phyloP scores from a whole-genome alignment of 176 grass and related monocot genomes.

The Eleusine coracana region DNA sequence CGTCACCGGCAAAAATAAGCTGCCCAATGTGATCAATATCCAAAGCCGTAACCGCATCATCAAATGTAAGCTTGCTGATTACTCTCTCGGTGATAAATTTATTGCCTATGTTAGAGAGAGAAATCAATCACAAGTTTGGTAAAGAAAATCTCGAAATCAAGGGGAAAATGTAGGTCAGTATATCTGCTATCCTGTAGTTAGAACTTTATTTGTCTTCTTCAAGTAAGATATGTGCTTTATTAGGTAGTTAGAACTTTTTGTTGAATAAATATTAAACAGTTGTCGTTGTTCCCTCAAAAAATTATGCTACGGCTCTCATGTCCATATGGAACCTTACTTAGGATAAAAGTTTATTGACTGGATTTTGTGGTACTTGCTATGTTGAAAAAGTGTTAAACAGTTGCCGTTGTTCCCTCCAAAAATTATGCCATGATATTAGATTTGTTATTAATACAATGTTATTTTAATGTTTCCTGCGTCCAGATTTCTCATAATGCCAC shows the following conservation, averaged over 20 bases:
- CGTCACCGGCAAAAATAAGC: slow-evolving; percentile 90
- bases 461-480: slow-evolving; percentile 11
- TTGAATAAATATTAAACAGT: not conserved
- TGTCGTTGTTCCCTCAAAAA: slow-evolving; percentile 5
- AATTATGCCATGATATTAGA: slow-evolving; percentile 1
- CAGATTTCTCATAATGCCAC: slow-evolving; percentile 14
- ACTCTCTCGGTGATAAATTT: slow-evolving; percentile 96
- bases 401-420: slow-evolving; percentile 7
- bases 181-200: slow-evolving; percentile 12
- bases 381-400: not conserved
- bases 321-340: slow-evolving; percentile 6
- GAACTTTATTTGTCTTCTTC: slow-evolving; percentile 12
- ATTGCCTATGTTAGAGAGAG: slow-evolving; percentile 62
- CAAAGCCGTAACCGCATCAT: slow-evolving; percentile 88
- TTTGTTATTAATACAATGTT: not conserved
- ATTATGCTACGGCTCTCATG: not conserved
- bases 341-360: slow-evolving; percentile 12
- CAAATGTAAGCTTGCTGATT: slow-evolving; percentile 88
- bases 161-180: not conserved
- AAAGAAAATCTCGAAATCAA: slow-evolving; percentile 14
- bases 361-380: not conserved
- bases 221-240: slow-evolving; percentile 9
- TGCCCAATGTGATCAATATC: slow-evolving; percentile 95
- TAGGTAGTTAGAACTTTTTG: too few species aligned
- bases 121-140: slow-evolving; percentile 32